Conservation (phyloP, 2,329 filamentous ascomycete genomes). For the Penicillium sp. region DNA sequence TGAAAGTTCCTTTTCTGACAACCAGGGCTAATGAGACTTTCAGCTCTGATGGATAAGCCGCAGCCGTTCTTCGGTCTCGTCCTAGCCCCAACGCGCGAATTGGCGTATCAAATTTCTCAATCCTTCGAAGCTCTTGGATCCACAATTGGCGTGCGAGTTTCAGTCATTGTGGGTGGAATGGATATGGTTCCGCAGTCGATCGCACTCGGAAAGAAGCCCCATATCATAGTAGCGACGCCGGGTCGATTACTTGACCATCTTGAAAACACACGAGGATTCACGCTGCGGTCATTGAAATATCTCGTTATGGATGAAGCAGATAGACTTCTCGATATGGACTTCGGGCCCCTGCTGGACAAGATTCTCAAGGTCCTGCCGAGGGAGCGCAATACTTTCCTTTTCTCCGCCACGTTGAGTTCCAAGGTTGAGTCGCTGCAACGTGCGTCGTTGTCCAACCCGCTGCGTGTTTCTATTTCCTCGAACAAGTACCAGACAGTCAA, state of each 20-base stretch:
- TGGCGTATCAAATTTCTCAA: conserved; percentile 87
- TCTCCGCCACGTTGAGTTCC: conserved; percentile 89
- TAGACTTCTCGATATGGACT: conserved; percentile 84
- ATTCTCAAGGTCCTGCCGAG: conserved; percentile 83
- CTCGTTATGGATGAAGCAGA: conserved; percentile 62
- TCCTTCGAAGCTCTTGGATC: conserved; percentile 84
- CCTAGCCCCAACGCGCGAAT: conserved; percentile 85
- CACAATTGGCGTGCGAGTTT: conserved; percentile 80
- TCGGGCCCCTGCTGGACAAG: conserved; percentile 88
- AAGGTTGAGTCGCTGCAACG: conserved; percentile 92
- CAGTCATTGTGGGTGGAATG: conserved; percentile 86
- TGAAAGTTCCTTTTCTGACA: not conserved
- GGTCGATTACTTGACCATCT: conserved; percentile 86
- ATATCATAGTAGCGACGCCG: conserved; percentile 88
- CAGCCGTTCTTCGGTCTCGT: conserved; percentile 84
- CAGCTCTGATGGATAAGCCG: conserved; percentile 78
- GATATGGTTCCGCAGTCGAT: conserved; percentile 94
- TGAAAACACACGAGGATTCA: conserved; percentile 96
- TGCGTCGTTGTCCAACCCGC: conserved; percentile 78
- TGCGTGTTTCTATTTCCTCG: conserved; percentile 75
- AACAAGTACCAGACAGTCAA: conserved; percentile 90
- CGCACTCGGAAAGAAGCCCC: conserved; percentile 90
- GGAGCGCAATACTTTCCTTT: conserved; percentile 77
- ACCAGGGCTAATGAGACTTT: conserved; percentile 3
- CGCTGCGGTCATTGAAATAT: conserved; percentile 74